Base-by-base conservation (phyloP, 305 asterid genomes). In the Plantago lanceolata region DNA sequence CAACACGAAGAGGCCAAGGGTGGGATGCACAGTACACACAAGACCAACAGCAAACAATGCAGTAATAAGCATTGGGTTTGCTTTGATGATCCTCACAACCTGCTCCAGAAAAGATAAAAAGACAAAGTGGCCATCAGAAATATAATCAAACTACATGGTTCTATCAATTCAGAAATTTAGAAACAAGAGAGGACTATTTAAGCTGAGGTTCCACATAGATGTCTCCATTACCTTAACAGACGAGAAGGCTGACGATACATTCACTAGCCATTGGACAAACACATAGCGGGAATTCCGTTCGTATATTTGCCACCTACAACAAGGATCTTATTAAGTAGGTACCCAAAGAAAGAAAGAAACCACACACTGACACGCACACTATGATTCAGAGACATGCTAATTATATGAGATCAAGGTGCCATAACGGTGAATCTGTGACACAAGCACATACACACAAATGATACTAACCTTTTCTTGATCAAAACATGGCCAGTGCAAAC, bases 11-110 rank as follows among this genome's bases (percentile, higher is more conserved):
- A 94, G 95, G 67, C 97, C 97, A 63, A 94, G 72, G 35, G 95
- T 96, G 54, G 97, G 95, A 84, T 93, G 98, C 71, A 84, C 81
- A 59, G 85, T 69, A 84, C 88, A 94, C 70, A 79, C 84, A 81
- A 89, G 69, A 51, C 71, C 76, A 66, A 81, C 55, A 59, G 98
- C 85, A 79, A 81, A 76, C 65, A 79, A 68, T 20, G 87, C 74
- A 18, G 85, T 73, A 71, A 85, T 75, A 75, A 83, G 79, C 73
- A 82, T 68, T 26, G 85, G 84, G 57, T 87, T 82, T 63, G 55
- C 76, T 76, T 75, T 69, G 65, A 84, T 71, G 72, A 93, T 74
- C 82, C 88, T 81, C 58, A 83, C 78, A 59, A 80, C 87, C 98
- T 93, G 91, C 69, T 67, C 66, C 73, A 68, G 9, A 57, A 63